A percentile compares a stretch with the other conserved stretches of the same genome.
These are phyloP conservation scores for Blastobotrys malaysiensis DNA, from an alignment of 1,139 yeast species.

Conservation along the genomic window DNA sequence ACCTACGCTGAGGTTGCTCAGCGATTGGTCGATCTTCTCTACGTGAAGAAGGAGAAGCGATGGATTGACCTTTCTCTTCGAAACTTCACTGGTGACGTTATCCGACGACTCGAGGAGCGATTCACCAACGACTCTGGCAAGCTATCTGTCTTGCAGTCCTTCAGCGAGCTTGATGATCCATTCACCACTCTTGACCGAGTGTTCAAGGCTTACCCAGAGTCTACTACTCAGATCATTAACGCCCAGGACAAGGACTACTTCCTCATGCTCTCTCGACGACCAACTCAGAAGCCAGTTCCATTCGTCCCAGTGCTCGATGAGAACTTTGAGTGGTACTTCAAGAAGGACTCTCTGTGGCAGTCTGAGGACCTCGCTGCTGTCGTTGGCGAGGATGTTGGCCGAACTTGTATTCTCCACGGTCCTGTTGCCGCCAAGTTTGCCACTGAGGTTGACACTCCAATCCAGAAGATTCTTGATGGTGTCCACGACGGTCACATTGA, in stretches of 20 bases:
- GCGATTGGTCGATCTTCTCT: conserved; percentile 85
- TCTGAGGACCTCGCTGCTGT: conserved; percentile 96
- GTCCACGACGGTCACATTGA: conserved; percentile 88
- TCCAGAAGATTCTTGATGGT: conserved; percentile 79
- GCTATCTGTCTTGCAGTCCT: conserved; percentile 69
- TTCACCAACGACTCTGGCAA: conserved; percentile 50
- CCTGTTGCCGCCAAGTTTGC: conserved; percentile 97
- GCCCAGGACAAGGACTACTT: conserved; percentile 96
- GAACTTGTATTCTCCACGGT: conserved; percentile 97
- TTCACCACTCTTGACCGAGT: conserved; percentile 53
- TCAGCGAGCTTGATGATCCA: conserved; percentile 64
- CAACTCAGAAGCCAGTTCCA: conserved; percentile 94
- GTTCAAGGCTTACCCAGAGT: conserved; percentile 63
- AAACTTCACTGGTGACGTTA: conserved; percentile 78
- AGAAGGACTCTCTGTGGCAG: conserved; percentile 99
- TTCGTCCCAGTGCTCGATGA: conserved; percentile 94
- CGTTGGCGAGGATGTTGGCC: conserved; percentile 91
- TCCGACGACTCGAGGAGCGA: conserved; percentile 96
- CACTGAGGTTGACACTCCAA: conserved; percentile 83
- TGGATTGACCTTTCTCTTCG: conserved; percentile 89
- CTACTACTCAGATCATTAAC: conserved; percentile 75
- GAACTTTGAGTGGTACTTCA: conserved; percentile 91
- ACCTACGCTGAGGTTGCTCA: conserved; percentile 87
- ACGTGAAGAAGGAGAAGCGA: conserved; percentile 67
- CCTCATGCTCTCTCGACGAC: conserved; percentile 76